phyloP scores from a whole-genome alignment of 768 basidiomycete genomes.

The Hypsizygus marmoreus region DNA sequence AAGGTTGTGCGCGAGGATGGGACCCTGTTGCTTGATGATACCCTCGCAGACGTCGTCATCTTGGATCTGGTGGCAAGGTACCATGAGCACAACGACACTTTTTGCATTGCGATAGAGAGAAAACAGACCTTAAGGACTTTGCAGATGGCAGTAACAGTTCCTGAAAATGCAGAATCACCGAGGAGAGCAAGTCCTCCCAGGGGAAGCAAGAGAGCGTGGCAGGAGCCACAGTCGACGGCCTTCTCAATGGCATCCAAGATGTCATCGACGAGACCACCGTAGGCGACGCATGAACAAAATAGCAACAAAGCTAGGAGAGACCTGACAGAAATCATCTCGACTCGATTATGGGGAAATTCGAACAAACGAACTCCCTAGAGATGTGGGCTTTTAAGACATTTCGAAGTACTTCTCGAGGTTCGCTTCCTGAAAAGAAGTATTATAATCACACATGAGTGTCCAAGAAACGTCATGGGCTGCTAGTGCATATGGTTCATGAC shows the following conservation, averaged over 20 bases:
- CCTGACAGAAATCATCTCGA: no score
- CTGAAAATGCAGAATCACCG: conserved; percentile 49
- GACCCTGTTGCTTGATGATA: conserved; percentile 49
- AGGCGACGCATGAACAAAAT: conserved; percentile 11
- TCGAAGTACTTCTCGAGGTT: no score
- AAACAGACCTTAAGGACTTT: conserved; percentile 37
- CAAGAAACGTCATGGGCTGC: no score
- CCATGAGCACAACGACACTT: background rate
- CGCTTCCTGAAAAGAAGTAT: no score
- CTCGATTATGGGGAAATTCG: no score
- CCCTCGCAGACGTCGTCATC: conserved; percentile 64
- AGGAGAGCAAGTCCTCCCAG: conserved; percentile 47
- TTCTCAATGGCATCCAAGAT: conserved; percentile 45
- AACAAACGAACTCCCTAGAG: no score
- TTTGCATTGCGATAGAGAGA: background rate
- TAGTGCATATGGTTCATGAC: no score
- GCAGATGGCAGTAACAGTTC: conserved; percentile 46
- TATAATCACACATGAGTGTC: no score
- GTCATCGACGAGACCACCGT: conserved; percentile 37
- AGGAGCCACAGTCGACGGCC: conserved; percentile 51
- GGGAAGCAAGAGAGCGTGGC: conserved; percentile 51
- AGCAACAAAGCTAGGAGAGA: conserved; percentile 19
- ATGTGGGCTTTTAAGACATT: no score
- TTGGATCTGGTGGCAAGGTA: conserved; percentile 36
- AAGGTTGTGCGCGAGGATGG: conserved; percentile 58